Conservation (phyloP, 805 yeast genomes). For the Ogataea nitratoaversa region DNA sequence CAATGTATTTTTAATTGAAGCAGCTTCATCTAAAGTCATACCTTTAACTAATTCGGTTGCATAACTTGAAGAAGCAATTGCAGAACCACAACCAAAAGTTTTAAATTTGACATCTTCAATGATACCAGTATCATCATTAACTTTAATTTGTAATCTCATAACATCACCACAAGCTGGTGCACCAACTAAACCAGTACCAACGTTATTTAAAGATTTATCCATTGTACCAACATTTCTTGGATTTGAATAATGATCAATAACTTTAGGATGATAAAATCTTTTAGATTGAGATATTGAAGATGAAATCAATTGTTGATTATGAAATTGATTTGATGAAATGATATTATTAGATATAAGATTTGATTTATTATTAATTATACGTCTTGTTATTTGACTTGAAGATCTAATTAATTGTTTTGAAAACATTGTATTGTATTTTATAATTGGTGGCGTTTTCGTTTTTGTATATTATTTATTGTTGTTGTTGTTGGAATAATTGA, state of each 20-base stretch:
- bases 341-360: too few species aligned
- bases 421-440: slow-evolving; percentile 12
- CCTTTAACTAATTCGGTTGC: slow-evolving; percentile 96
- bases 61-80: slow-evolving; percentile 92
- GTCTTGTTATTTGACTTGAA: slow-evolving; percentile 3
- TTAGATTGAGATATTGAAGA: slow-evolving; percentile 2
- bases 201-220: slow-evolving; percentile 68
- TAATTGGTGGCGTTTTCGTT: too few species aligned
- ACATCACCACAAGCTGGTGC: slow-evolving; percentile 99
- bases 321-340: too few species aligned
- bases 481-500: too few species aligned
- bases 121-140: slow-evolving; percentile 82
- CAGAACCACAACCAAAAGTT: slow-evolving; percentile 99
- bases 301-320: neutral
- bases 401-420: slow-evolving; percentile 17
- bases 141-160: slow-evolving; percentile 94
- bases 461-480: too few species aligned
- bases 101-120: slow-evolving; percentile 95
- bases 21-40: slow-evolving; percentile 89
- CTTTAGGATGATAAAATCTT: slow-evolving; percentile 80
- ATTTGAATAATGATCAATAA: slow-evolving; percentile 91
- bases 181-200: slow-evolving; percentile 97
- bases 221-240: slow-evolving; percentile 96
- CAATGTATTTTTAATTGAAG: slow-evolving; percentile 84
- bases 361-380: neutral